A percentile compares a stretch with the other conserved stretches of the same genome.
These are phyloP conservation scores for Terfezia claveryi DNA, from an alignment of 495 filamentous ascomycete genomes.

Conservation along the genomic window DNA sequence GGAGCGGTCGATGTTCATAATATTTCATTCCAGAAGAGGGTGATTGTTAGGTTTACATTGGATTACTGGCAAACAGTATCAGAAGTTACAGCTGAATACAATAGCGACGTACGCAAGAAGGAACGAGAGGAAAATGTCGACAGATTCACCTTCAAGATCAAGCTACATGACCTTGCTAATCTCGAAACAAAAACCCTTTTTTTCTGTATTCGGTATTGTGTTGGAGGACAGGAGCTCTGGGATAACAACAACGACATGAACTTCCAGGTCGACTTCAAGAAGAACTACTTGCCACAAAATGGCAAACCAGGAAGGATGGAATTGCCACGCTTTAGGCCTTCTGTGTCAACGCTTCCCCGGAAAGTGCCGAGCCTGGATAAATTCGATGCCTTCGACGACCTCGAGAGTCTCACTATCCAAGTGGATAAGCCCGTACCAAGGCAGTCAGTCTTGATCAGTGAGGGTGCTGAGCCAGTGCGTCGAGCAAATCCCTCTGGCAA, in stretches of 20 bases:
- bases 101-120: slow-evolving; percentile 48
- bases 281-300: slow-evolving; percentile 28
- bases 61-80: slow-evolving; percentile 98
- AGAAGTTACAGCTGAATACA: slow-evolving; percentile 74
- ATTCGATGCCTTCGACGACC: slow-evolving; percentile 34
- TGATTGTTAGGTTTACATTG: slow-evolving; percentile 78
- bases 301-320: slow-evolving; percentile 19
- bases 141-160: slow-evolving; percentile 82
- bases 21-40: slow-evolving; percentile 68
- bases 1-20: slow-evolving; percentile 72
- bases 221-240: slow-evolving; percentile 75
- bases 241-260: slow-evolving; percentile 76
- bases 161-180: slow-evolving; percentile 72
- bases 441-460: slow-evolving; percentile 5
- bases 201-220: slow-evolving; percentile 75
- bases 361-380: slow-evolving; percentile 32
- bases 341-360: slow-evolving; percentile 32
- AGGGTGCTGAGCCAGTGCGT: slow-evolving; percentile 28
- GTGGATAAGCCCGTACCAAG: background rate
- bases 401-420: background rate
- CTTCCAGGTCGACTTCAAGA: slow-evolving; percentile 79
- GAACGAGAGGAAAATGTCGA: slow-evolving; percentile 50
- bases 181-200: slow-evolving; percentile 75
- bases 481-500: slow-evolving; percentile 42
- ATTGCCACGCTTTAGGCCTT: slow-evolving; percentile 28